Evolutionary conservation across 2,329 filamentous ascomycete genomes (phyloP).

Genomic region (Cytospora piceicola): DNA sequence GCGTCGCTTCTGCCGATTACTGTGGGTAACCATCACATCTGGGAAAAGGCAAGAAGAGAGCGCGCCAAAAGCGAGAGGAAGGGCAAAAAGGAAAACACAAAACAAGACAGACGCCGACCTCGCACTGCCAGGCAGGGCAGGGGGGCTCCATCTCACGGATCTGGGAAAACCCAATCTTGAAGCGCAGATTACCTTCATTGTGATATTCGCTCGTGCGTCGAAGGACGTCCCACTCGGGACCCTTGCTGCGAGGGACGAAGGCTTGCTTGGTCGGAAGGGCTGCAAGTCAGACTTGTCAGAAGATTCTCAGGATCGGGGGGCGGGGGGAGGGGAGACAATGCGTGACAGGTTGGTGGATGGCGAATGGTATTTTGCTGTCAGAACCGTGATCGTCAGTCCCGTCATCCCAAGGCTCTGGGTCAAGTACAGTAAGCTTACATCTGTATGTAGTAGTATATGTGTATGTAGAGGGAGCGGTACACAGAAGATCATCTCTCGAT

Average conservation of each 20-base stretch:
- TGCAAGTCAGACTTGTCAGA: conserved; percentile 17
- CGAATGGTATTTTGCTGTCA: conserved; percentile 9
- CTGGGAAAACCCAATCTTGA: conserved; percentile 18
- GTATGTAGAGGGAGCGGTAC: conserved; percentile 15
- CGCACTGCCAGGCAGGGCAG: conserved; percentile 9
- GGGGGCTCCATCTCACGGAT: conserved; percentile 18
- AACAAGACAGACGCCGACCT: conserved; percentile 6
- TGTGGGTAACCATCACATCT: neutral
- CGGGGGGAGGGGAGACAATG: conserved; percentile 8
- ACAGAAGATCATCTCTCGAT: neutral
- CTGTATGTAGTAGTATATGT: conserved; percentile 8
- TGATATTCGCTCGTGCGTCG: conserved; percentile 24
- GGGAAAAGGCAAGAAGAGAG: neutral
- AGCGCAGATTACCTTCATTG: conserved; percentile 26
- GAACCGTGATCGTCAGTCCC: conserved; percentile 8
- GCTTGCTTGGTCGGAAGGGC: conserved; percentile 7
- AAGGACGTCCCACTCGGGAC: conserved; percentile 12
- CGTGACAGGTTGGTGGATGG: conserved; percentile 15
- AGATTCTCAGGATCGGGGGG: conserved; percentile 4
- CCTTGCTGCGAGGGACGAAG: conserved; percentile 11
- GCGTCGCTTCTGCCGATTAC: neutral
- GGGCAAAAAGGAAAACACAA: neutral
- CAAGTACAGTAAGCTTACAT: conserved; percentile 8
- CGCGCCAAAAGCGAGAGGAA: neutral
- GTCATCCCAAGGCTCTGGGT: conserved; percentile 21